phyloP scores from a whole-genome alignment of 2,329 filamentous ascomycete genomes.

The Allantophomopsis cytisporea region DNA sequence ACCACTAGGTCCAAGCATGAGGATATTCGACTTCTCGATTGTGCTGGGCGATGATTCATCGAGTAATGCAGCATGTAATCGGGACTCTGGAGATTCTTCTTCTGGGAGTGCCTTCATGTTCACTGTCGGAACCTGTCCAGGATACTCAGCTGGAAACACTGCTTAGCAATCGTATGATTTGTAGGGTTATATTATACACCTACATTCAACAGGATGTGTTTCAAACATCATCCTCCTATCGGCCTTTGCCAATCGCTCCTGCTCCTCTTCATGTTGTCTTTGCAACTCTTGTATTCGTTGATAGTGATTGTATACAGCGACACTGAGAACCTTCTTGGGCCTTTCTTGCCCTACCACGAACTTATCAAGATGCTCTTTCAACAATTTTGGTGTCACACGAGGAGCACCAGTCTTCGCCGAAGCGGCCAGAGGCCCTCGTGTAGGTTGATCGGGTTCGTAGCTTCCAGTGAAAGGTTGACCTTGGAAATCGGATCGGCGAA shows the following conservation, averaged over 20 bases:
- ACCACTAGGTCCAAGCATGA: conserved; percentile 83
- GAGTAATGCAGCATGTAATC: conserved; percentile 4
- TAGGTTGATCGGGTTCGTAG: conserved; percentile 49
- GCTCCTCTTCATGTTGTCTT: conserved; percentile 63
- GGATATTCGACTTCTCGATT: conserved; percentile 90
- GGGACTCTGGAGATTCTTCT: conserved; percentile 6
- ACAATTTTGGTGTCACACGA: conserved; percentile 48
- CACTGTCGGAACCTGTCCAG: conserved; percentile 26
- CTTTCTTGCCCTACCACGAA: conserved; percentile 94
- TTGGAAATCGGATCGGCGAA: conserved; percentile 44
- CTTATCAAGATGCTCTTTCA: conserved; percentile 87
- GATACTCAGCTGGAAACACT: conserved; percentile 35
- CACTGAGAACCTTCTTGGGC: conserved; percentile 85
- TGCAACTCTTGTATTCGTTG: conserved; percentile 69
- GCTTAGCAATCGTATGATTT: too few relatives aligned
- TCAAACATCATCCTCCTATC: conserved; percentile 28
- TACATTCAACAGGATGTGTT: conserved; percentile 67
- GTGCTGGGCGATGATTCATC: conserved; percentile 8
- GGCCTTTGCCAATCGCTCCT: conserved; percentile 49
- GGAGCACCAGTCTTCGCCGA: conserved; percentile 39
- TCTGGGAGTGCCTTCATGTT: conserved; percentile 7
- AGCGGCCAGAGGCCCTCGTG: conserved; percentile 43
- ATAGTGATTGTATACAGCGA: conserved; percentile 94
- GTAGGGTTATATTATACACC: conserved; percentile 17
- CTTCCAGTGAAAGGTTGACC: conserved; percentile 46